Base-by-base conservation (phyloP, 331 rosid genomes). In the Cucumis variabilis region DNA sequence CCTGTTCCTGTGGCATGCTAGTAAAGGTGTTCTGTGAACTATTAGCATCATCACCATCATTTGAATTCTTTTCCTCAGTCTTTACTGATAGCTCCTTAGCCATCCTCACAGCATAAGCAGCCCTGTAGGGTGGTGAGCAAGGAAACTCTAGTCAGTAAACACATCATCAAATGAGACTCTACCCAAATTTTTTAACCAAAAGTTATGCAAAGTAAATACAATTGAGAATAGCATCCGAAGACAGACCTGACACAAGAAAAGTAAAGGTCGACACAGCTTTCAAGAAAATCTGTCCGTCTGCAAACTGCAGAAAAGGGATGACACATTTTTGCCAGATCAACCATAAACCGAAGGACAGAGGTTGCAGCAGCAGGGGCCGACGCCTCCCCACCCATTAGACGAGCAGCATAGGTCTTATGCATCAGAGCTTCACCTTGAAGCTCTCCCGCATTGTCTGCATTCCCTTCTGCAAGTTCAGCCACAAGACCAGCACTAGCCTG, bases 401-500 rank as follows among this genome's bases (percentile, higher is more conserved):
- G 99, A 86, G 99, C 99, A 50, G 99, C 99, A 91, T 98, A 98
- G 78, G 99, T 98, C 94, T 98, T 98, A 89, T 98, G 99, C 99
- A 98, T 94, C 90, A 98, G 88, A 41, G 99, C 99, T 92, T 98
- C 99, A 87, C 99, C 99, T 89, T 98, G 99, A 90, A 98, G 98
- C 93, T 98, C 99, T 78, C 99, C 99, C 51, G 99, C 91, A 94
- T 96, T 96, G 89, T 98, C 99, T 75, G 98, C 94, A 93, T 92
- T 93, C 87, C 93, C 98, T 77, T 98, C 98, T 65, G 92, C 98
- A 90, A 97, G 99, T 92, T 97, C 99, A 23, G 98, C 99, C 90
- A 94, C 97, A 88, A 98, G 96, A 90, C 99, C 95, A 80, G 98
- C 99, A 89, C 98, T 91, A 91, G 94, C 94, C 96, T 92, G 97